Percentiles rank a stretch among this genome's conserved stretches.
Conservation (phyloP, 805 yeast species). For the Metschnikowia cerradonensis region DNA sequence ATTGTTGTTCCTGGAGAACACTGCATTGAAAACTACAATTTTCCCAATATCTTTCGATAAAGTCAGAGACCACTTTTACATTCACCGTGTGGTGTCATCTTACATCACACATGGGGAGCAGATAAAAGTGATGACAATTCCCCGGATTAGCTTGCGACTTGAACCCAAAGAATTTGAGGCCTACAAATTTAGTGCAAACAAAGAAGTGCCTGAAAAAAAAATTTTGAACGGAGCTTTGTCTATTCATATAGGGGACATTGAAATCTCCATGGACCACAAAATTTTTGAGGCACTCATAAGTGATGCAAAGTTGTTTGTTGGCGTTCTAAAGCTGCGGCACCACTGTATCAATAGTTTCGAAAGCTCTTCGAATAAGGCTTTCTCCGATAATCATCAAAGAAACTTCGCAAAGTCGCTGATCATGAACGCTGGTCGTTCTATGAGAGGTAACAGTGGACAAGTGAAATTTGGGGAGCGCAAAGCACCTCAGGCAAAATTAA, state of each 20-base stretch:
- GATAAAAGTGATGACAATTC: conserved; percentile 18
- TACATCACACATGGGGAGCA: conserved; percentile 7
- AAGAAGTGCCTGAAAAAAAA: conserved; percentile 1
- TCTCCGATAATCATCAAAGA: background rate
- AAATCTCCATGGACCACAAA: conserved; percentile 7
- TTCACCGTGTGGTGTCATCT: conserved; percentile 26
- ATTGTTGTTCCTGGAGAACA: conserved; percentile 17
- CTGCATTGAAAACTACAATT: conserved; percentile 23
- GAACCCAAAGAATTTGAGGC: conserved; percentile 21
- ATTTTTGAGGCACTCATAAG: background rate
- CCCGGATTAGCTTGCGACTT: conserved; percentile 4
- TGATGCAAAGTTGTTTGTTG: background rate
- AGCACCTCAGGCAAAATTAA: conserved; percentile 40
- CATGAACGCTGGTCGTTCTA: conserved; percentile 7
- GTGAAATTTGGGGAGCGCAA: conserved; percentile 9
- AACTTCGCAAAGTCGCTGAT: background rate
- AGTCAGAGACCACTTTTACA: conserved; percentile 24
- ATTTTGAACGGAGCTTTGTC: background rate
- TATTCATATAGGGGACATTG: conserved; percentile 16
- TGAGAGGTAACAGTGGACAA: conserved; percentile 9
- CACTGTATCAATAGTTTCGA: conserved; percentile 2
- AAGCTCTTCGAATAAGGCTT: background rate
- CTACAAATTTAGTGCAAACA: conserved; percentile 4
- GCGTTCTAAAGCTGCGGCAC: background rate
- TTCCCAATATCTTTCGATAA: conserved; percentile 46